Base-by-base conservation (phyloP, 2,329 filamentous ascomycete species). In the Alternaria sp. region DNA sequence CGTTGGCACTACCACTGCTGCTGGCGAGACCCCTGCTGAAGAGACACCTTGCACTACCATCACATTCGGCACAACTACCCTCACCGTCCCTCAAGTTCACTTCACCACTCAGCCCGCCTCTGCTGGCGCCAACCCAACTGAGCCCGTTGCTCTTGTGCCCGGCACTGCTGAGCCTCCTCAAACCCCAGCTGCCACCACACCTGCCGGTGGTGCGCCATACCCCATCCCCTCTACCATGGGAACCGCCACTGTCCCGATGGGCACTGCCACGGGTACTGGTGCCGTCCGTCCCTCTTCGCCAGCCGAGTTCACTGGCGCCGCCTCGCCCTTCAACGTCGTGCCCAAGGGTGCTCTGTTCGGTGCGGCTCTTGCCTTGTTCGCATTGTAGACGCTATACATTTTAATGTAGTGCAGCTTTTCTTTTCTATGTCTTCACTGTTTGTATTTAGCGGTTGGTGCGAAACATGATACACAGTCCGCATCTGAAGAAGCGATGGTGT, bases 21-120 rank as follows among this genome's bases (percentile, higher is more conserved):
- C 61, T 17, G 54, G 21, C 12, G 58, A 54, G 2, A 25, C 56
- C 23, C 55, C 63, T 25, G 55, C 61, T 21, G 59, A 36, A 4
- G 36, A 50, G 46, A 61, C 54, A 5, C 62, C 65, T 26, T 64
- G 68, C 64, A 85, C 83, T 1, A 82, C 80, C 25, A 81, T 84
- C 67, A 81, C 78, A 15, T 81, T 80, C 72, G 77, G 79, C 52
- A 70, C 76, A 21, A 83, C 80, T 5, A 79, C 79, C 19, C 71
- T 84, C 61, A 84, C 81, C 13, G 82, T 85, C 23, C 83, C 83
- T 0, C 80, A 82, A 65, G 81, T 83, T 11, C 73, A 78, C 66
- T 83, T 84, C 78, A 78, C 77, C 28, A 83, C 81, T 32, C 63
- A 74, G 26, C 76, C 77, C 19, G 62, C 73, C 56, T 73, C 72